These are phyloP conservation scores for Pseudomicrostroma phylloplanum DNA, from an alignment of 1,284 basidiomycete genomes.

Conservation along the genomic window DNA sequence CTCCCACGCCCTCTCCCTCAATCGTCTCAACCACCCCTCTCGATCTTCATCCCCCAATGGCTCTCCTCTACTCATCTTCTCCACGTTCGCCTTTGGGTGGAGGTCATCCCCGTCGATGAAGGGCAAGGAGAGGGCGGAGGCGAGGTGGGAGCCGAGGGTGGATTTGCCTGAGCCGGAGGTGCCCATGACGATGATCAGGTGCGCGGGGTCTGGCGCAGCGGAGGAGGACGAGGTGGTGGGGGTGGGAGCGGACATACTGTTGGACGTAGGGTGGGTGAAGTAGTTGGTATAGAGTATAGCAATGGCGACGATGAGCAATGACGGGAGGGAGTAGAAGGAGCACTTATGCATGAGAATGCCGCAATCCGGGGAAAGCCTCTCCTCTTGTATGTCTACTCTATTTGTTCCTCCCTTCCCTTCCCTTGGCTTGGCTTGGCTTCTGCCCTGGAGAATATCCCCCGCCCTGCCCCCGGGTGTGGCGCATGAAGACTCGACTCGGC, in stretches of 20 bases:
- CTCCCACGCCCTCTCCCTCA: constrained; percentile 62
- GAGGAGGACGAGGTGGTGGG: no score
- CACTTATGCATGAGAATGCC: not conserved
- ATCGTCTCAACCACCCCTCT: constrained; percentile 72
- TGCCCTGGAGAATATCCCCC: no score
- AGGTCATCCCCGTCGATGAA: constrained; percentile 87
- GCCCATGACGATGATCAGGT: constrained; percentile 16
- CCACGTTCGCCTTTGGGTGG: constrained; percentile 73
- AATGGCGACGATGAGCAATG: not conserved
- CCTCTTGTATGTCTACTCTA: no score
- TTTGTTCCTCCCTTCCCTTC: no score
- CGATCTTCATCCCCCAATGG: constrained; percentile 73
- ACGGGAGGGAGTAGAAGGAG: not conserved
- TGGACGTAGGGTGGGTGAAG: not conserved
- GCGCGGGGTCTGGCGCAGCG: no score
- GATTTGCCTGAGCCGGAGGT: constrained; percentile 64
- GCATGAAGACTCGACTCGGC: no score
- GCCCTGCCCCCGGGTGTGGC: no score
- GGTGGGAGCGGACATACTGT: no score
- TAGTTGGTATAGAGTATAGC: not conserved
- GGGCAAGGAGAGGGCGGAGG: constrained; percentile 61
- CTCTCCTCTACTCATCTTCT: constrained; percentile 76
- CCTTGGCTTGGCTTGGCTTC: no score
- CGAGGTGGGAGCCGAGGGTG: constrained; percentile 67
- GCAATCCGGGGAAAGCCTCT: no score